Evolutionary conservation across 805 yeast genomes (phyloP), one percentile per base, ranked within the genome.

Genomic region (Geotrichum ghanense): DNA sequence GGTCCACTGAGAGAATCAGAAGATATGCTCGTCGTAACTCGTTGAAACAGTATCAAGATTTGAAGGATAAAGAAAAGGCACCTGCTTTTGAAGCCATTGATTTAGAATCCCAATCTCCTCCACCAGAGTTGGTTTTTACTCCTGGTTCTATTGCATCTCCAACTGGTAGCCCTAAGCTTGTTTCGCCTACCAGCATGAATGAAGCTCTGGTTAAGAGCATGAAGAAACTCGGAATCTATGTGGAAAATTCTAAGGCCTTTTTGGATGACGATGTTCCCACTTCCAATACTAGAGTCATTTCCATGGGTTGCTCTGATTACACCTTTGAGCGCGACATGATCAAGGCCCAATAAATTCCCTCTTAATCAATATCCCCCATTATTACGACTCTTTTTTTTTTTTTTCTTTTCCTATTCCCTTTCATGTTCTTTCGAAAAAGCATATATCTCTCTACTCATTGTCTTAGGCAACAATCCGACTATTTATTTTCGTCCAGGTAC

Each of bases 171-270:
- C 37, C 37, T 19, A 31, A 31, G 17, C 37, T 31, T 12, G 37
- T 31, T n/a, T 31, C 37, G 12, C 37, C 37, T 12, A 31, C 37
- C 37, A 31, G 37, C 17, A 31, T 31, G 37, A 31, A 31, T 31
- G 37, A 31, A 16, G 37, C 37, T 31, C 37, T 31, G 19, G 16
- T 31, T 19, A 31, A 31, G 37, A 31, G 37, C 37, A 31, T 31
- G 37, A 31, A 31, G 37, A 31, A 31, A 31, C 37, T 31, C 19
- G 37, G 37, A 31, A 31, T 31, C 16, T 6, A 31, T 31, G 37
- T 31, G 5, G 37, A 31, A 19, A 31, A 31, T 12, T 31, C 37
- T n/a, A 31, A 31, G 16, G 37, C 37, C 14, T 31, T 31, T 31
- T 31, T 31, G 37, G 37, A 31, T 31, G 37, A 31, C 14, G 37